Evolutionary conservation across 2,329 filamentous ascomycete species (phyloP), one percentile per base, ranked within the genome.

Genomic region (Cylindrodendrum hubeiense): DNA sequence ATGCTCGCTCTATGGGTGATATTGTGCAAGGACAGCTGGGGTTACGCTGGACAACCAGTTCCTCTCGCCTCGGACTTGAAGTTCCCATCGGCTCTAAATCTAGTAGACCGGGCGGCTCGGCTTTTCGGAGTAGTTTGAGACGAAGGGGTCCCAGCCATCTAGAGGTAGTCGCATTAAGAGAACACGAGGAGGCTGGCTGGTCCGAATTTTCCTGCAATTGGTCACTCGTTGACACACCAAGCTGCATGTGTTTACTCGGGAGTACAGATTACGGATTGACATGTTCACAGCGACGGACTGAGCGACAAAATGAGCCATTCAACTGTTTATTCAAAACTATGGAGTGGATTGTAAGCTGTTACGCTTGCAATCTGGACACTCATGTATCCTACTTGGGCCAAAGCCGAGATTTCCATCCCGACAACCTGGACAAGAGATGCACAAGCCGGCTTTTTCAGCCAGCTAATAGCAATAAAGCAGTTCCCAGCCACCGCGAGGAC

Each of bases 401-500:
- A 30, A 30, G 9, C 39, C 22, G 13, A 17, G 52, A 21, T 43
- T 43, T 43, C 17, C 26, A 21, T 41, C 28, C 46, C 9, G 30
- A 60, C n/a, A 50, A 51, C 49, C 43, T 51, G 47, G 50, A 26
- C 26, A 37, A 22, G 3, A 50, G 17, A 50, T 33, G 47, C 28
- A 33, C 47, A 5, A 19, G 28, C 28, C 28, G 30, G 41, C 30
- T 53, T 41, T 53, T 41, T 30, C 41, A 63, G 54, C 54, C 60
- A 28, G 53, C 39, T 41, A 50, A 17, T 10, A 26, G 49, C 54
- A 54, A 58, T 41, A 47, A 46, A 52, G 41, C 62, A 43, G 44
- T 46, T 65, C 59, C 55, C 47, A 54, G 49, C 19, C 43, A 63
- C n/a, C 39, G 22, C 39, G 51, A 53, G 37, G 24, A 12, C 19